Conservation (phyloP, 345 rosid genomes). For the Rhodamnia rubescens region DNA sequence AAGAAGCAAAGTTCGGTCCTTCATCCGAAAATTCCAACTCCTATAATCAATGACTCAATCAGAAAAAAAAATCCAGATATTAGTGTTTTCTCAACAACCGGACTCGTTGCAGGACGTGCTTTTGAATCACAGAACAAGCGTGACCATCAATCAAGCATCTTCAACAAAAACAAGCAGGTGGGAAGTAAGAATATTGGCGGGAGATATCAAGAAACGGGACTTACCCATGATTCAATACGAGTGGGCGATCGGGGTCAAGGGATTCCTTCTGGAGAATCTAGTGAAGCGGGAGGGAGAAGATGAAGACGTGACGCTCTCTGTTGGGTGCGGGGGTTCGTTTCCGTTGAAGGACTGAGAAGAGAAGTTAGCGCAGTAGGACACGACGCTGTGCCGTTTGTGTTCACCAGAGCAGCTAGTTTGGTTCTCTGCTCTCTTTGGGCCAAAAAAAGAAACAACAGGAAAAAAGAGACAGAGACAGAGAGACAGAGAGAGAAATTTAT, state of each 20-base stretch:
- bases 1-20: not conserved
- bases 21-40: not conserved
- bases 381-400: not conserved
- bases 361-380: not conserved
- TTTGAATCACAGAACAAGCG: not conserved
- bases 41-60: not conserved
- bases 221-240: not conserved
- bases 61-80: not conserved
- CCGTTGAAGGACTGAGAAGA: not conserved
- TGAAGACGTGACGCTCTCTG: not conserved
- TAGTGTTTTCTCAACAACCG: not conserved
- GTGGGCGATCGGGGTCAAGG: not conserved
- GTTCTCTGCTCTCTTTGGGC: not conserved
- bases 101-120: not conserved
- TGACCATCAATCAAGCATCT: not conserved
- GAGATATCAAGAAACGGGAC: not conserved
- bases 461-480: too few species aligned
- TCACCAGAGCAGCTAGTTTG: too few species aligned
- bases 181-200: not conserved
- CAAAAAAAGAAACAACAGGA: too few species aligned
- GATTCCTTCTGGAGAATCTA: not conserved
- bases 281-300: not conserved
- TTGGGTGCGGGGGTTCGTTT: not conserved
- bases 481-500: too few species aligned
- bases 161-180: not conserved